These are phyloP conservation scores for Saposhnikovia divaricata DNA, from an alignment of 129 eudicot species.

Conservation along the genomic window DNA sequence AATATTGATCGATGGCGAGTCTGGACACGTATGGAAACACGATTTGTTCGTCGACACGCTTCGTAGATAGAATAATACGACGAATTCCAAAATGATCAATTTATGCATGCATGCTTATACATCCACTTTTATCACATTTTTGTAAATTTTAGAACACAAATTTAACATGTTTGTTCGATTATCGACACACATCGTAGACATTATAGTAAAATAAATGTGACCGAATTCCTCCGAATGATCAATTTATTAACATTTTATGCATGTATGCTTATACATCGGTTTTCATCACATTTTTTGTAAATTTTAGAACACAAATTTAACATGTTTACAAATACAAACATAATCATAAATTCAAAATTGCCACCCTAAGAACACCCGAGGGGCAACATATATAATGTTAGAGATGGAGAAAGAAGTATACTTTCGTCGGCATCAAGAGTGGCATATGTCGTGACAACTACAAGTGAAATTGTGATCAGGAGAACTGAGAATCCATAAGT, in stretches of 20 bases:
- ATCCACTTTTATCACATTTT: not conserved
- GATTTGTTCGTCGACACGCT: too few relatives aligned
- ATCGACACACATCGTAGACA: too few relatives aligned
- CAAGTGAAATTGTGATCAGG: conserved; percentile 16
- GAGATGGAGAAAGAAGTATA: conserved; percentile 10
- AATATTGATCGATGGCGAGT: not conserved
- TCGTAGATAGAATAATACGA: too few relatives aligned
- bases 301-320: not conserved
- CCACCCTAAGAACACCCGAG: not conserved
- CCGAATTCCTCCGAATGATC: too few relatives aligned
- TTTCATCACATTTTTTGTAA: not conserved
- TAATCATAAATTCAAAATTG: not conserved
- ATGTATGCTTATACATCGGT: too few relatives aligned
- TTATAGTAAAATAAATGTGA: too few relatives aligned
- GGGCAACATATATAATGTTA: conserved; percentile 6
- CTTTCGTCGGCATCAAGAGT: conserved; percentile 9
- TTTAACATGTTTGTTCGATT: not conserved
- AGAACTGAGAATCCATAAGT: conserved; percentile 25
- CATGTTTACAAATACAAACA: not conserved
- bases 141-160: not conserved
- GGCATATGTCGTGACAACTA: conserved; percentile 18
- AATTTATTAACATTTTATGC: too few relatives aligned
- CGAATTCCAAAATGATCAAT: too few relatives aligned
- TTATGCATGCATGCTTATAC: too few relatives aligned
- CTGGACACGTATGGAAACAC: too few relatives aligned